Evolutionary conservation across 2,329 filamentous ascomycete genomes (phyloP).

Genomic region (Apiospora saccharicola): DNA sequence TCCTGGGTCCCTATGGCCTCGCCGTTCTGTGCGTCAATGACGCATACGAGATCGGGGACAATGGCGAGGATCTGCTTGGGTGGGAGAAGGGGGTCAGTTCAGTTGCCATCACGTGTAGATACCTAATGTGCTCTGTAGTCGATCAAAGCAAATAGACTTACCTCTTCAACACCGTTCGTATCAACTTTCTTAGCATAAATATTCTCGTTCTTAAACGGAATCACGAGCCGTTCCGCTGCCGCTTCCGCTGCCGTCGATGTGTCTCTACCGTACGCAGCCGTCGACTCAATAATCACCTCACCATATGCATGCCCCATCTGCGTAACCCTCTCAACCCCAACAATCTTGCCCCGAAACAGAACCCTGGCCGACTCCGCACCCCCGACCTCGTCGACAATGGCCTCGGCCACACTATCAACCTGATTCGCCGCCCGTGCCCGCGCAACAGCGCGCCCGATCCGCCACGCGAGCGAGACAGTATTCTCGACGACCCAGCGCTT

Average conservation of each 20-base stretch:
- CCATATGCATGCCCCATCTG: conserved; percentile 66
- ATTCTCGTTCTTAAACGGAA: conserved; percentile 64
- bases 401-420: conserved; percentile 62
- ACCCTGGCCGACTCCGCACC: conserved; percentile 60
- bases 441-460: conserved; percentile 67
- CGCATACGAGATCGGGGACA: conserved; percentile 63
- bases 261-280: conserved; percentile 39
- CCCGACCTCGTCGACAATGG: conserved; percentile 65
- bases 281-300: conserved; percentile 62
- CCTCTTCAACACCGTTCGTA: conserved; percentile 44
- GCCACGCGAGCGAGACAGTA: conserved; percentile 61
- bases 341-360: conserved; percentile 70
- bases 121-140: not conserved
- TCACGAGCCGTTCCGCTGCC: not conserved
- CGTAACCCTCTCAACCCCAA: conserved; percentile 64
- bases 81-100: not conserved
- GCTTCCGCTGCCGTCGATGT: conserved; percentile 31
- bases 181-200: conserved; percentile 60
- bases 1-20: conserved; percentile 64
- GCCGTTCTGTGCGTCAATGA: conserved; percentile 64
- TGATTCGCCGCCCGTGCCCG: conserved; percentile 56
- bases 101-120: not conserved
- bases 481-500: conserved; percentile 60
- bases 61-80: conserved; percentile 53
- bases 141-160: not conserved